These are phyloP conservation scores for Cydonia oblonga DNA, from an alignment of 331 rosid genomes.

Conservation along the genomic window DNA sequence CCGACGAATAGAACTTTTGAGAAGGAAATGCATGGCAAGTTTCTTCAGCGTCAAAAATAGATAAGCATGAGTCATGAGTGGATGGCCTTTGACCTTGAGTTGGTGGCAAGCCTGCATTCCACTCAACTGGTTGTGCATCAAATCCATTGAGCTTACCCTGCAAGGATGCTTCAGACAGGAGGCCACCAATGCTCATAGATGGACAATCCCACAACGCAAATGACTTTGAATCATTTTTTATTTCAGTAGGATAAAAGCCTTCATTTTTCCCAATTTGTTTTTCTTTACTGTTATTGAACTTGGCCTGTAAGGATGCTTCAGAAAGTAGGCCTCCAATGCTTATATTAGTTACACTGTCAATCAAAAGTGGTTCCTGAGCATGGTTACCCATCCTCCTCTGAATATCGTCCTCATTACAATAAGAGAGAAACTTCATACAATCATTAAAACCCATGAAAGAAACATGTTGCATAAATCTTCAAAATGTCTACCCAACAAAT, in stretches of 20 bases:
- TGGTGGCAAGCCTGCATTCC: slow-evolving; percentile 26
- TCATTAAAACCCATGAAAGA: not conserved
- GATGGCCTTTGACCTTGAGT: slow-evolving; percentile 31
- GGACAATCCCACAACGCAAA: slow-evolving; percentile 11
- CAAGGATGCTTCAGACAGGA: slow-evolving; percentile 50
- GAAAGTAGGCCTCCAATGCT: slow-evolving; percentile 43
- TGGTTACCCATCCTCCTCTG: slow-evolving; percentile 16
- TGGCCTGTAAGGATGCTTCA: slow-evolving; percentile 32
- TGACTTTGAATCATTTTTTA: slow-evolving; percentile 29
- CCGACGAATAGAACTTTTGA: slow-evolving; percentile 30
- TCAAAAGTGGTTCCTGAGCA: slow-evolving; percentile 30
- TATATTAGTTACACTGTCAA: slow-evolving; percentile 28
- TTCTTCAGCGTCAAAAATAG: slow-evolving; percentile 82
- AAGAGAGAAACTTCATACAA: slow-evolving; percentile 18
- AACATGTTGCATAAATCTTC: not conserved
- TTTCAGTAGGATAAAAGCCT: slow-evolving; percentile 21
- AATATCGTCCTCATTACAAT: slow-evolving; percentile 39
- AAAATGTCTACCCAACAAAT: not conserved
- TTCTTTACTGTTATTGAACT: slow-evolving; percentile 8
- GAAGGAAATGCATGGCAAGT: slow-evolving; percentile 75
- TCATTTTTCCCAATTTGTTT: slow-evolving; percentile 14
- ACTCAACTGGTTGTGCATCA: slow-evolving; percentile 23
- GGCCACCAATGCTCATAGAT: slow-evolving; percentile 42
- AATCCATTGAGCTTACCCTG: slow-evolving; percentile 17
- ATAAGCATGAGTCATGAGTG: slow-evolving; percentile 33